Conservation (phyloP, 2,329 filamentous ascomycete species). For the Stemphylium lycopersici region DNA sequence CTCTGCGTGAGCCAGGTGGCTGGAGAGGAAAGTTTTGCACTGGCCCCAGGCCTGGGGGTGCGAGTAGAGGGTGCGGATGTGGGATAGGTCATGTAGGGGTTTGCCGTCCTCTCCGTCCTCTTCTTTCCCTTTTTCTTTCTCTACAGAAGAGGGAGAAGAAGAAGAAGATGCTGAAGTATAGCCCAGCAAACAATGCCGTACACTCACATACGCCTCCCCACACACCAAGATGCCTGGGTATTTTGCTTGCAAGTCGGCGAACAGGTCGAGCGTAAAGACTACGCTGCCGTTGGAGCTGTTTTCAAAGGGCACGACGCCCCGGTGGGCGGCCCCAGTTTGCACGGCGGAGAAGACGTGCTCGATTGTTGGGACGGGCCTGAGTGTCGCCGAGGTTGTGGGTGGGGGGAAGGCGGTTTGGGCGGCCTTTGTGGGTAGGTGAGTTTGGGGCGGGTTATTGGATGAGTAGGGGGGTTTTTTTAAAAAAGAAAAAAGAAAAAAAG, state of each 20-base stretch:
- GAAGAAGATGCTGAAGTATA: conserved; percentile 5
- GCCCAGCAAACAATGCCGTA: conserved; percentile 86
- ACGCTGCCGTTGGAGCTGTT: conserved; percentile 96
- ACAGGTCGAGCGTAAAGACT: conserved; percentile 84
- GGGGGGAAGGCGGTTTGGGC: conserved; percentile 58
- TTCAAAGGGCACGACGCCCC: conserved; percentile 91
- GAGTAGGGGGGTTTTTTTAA: no score
- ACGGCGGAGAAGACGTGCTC: conserved; percentile 80
- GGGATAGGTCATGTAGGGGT: conserved; percentile 53
- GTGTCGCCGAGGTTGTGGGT: conserved; percentile 30
- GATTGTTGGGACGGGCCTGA: conserved; percentile 55
- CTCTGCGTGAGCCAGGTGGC: conserved; percentile 75
- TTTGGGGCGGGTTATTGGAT: no score
- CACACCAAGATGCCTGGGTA: conserved; percentile 76
- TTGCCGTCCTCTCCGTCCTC: not conserved
- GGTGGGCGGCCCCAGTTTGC: conserved; percentile 67
- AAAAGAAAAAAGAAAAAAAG: no score
- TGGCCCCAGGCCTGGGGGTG: conserved; percentile 97
- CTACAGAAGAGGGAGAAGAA: no score
- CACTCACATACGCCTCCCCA: conserved; percentile 83
- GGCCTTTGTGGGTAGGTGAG: conserved; percentile 51
- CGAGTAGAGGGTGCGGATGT: conserved; percentile 80
- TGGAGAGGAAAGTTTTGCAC: conserved; percentile 75
- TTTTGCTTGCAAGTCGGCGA: conserved; percentile 72
- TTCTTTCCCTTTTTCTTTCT: not conserved